Conservation (phyloP, 2,329 filamentous ascomycete species). For the Lachnellula subtilissima region DNA sequence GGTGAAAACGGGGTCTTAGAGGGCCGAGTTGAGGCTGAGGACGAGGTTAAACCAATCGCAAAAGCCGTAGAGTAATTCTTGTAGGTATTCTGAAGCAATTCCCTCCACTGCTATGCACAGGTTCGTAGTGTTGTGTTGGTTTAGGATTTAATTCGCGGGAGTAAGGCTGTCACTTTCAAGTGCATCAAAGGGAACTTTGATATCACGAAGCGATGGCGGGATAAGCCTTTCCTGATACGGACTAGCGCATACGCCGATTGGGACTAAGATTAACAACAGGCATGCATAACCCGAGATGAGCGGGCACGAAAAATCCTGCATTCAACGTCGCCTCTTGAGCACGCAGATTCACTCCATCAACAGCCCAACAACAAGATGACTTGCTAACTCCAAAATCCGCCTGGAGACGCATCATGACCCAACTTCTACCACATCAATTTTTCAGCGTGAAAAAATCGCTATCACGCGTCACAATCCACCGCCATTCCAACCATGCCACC, state of each 20-base stretch:
- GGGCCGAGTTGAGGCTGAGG: neutral
- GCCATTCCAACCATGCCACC: conserved; percentile 8
- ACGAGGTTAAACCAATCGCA: neutral
- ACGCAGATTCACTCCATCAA: conserved; percentile 22
- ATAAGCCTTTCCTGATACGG: too few relatives aligned
- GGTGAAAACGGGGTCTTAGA: neutral
- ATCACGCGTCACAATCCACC: conserved; percentile 19
- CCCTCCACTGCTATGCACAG: neutral
- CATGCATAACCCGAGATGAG: too few relatives aligned
- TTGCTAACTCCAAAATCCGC: conserved; percentile 16
- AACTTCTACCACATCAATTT: conserved; percentile 18
- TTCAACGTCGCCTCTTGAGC: conserved; percentile 2
- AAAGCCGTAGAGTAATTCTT: neutral
- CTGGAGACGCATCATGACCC: conserved; percentile 26
- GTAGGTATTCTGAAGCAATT: neutral
- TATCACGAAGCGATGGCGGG: too few relatives aligned
- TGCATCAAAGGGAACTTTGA: neutral
- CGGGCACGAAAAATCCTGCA: neutral
- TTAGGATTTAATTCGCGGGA: too few relatives aligned
- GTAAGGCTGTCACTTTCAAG: neutral
- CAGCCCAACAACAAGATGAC: conserved; percentile 20
- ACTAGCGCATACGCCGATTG: too few relatives aligned
- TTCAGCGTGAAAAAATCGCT: conserved; percentile 26
- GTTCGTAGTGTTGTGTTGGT: neutral
- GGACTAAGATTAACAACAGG: too few relatives aligned